Evolutionary conservation across 2,329 filamentous ascomycete genomes (phyloP).

Genomic region (Tricladium varicosporioides): DNA sequence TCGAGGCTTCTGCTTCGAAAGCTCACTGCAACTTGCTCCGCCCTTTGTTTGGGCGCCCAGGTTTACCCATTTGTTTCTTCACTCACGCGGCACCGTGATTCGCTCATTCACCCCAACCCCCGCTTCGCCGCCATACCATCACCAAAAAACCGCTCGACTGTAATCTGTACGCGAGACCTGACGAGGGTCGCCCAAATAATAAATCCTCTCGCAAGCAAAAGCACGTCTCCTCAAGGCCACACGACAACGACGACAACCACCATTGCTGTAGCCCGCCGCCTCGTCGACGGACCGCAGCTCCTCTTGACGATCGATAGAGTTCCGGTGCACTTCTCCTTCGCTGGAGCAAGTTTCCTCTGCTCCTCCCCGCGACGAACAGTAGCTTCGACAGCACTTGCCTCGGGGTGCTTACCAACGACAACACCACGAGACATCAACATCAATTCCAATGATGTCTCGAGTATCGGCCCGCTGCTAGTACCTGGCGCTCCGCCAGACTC

Average conservation of each 20-base stretch:
- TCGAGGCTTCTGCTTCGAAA: not conserved
- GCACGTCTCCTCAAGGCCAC: conserved; percentile 7
- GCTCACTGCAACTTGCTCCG: not conserved
- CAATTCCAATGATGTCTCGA: conserved; percentile 30
- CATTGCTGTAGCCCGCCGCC: conserved; percentile 2
- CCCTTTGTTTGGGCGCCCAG: not conserved
- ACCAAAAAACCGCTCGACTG: not conserved
- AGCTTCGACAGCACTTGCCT: conserved; percentile 4
- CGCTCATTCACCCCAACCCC: not conserved
- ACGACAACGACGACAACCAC: conserved; percentile 10
- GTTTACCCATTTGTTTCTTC: not conserved
- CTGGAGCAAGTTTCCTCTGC: conserved; percentile 9
- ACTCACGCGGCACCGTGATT: not conserved
- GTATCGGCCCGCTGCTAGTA: conserved; percentile 22
- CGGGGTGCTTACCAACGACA: conserved; percentile 15
- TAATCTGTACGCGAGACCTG: conserved; percentile 1
- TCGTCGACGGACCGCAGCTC: not conserved
- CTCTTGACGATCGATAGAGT: conserved; percentile 13
- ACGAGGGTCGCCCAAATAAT: not conserved
- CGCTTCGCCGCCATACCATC: not conserved
- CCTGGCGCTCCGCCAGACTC: conserved; percentile 20
- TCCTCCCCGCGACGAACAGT: conserved; percentile 4
- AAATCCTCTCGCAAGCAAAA: conserved; percentile 12
- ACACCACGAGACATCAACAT: conserved; percentile 30
- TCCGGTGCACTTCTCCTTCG: conserved; percentile 16